phyloP scores from a whole-genome alignment of 352 stramenopile species.

The Pythium utonaiense region DNA sequence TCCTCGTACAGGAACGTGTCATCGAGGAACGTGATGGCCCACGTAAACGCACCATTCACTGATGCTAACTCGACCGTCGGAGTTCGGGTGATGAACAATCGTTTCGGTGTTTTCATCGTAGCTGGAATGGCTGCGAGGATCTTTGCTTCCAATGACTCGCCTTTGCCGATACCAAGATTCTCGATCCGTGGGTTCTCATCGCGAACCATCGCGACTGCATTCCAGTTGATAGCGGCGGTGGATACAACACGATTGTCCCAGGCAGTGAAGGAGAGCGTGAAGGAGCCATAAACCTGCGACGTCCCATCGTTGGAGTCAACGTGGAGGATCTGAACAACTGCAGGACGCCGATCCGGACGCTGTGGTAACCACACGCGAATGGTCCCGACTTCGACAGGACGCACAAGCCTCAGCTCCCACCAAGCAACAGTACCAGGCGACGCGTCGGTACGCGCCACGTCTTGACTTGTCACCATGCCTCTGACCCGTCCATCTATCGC shows the following conservation, averaged over 20 bases:
- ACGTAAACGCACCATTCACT: slow-evolving; percentile 49
- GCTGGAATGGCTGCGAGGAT: slow-evolving; percentile 33
- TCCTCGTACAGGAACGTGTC: slow-evolving; percentile 22
- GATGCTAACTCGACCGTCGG: slow-evolving; percentile 29
- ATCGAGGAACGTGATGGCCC: slow-evolving; percentile 66
- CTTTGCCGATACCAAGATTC: slow-evolving; percentile 34
- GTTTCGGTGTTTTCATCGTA: not conserved
- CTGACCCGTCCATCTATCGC: slow-evolving; percentile 64
- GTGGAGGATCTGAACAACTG: slow-evolving; percentile 27
- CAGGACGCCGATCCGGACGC: slow-evolving; percentile 19
- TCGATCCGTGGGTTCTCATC: slow-evolving; percentile 45
- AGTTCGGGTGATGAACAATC: slow-evolving; percentile 45
- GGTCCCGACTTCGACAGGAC: slow-evolving; percentile 43
- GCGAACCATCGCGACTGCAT: slow-evolving; percentile 51
- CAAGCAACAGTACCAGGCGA: slow-evolving; percentile 34
- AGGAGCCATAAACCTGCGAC: slow-evolving; percentile 33
- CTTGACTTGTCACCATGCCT: slow-evolving; percentile 38
- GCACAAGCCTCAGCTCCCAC: slow-evolving; percentile 66
- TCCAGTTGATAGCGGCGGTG: slow-evolving; percentile 39
- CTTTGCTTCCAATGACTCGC: slow-evolving; percentile 59
- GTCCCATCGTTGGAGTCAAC: slow-evolving; percentile 36
- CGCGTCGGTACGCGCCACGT: slow-evolving; percentile 43
- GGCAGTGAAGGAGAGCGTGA: slow-evolving; percentile 38
- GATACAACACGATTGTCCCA: slow-evolving; percentile 20
- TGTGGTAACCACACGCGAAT: slow-evolving; percentile 52